Conservation (phyloP, 2,329 filamentous ascomycete species). For the Aspergillus viridinutans region DNA sequence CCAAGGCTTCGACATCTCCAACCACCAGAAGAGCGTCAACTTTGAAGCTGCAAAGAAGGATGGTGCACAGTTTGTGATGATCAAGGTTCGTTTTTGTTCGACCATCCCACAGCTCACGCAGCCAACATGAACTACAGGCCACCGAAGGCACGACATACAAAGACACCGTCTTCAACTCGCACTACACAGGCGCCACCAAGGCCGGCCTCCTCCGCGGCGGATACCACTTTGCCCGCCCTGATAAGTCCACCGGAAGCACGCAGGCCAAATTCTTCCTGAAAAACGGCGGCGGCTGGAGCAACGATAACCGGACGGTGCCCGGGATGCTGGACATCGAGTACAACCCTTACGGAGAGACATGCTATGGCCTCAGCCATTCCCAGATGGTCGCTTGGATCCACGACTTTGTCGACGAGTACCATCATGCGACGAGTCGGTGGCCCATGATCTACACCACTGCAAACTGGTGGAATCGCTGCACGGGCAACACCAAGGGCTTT, state of each 20-base stretch:
- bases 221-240: constrained; percentile 53
- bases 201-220: constrained; percentile 52
- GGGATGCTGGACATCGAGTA: constrained; percentile 56
- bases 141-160: constrained; percentile 48
- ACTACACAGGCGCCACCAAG: constrained; percentile 49
- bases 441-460: constrained; percentile 52
- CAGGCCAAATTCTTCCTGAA: constrained; percentile 51
- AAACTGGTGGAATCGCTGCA: constrained; percentile 52
- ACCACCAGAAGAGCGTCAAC: constrained; percentile 8
- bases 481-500: constrained; percentile 48
- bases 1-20: constrained; percentile 13
- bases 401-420: constrained; percentile 50
- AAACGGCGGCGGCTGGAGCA: constrained; percentile 52
- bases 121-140: constrained; percentile 34
- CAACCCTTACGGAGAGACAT: constrained; percentile 33
- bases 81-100: neutral
- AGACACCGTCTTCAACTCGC: constrained; percentile 44
- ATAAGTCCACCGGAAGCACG: constrained; percentile 38
- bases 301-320: constrained; percentile 52
- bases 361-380: constrained; percentile 43
- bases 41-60: constrained; percentile 7
- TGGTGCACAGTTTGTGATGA: constrained; percentile 10
- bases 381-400: constrained; percentile 51
- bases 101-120: neutral
- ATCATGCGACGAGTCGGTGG: constrained; percentile 43